These are phyloP conservation scores for Trypanosomatidae sp. DNA, from an alignment of 208 protist genomes.

Conservation along the genomic window DNA sequence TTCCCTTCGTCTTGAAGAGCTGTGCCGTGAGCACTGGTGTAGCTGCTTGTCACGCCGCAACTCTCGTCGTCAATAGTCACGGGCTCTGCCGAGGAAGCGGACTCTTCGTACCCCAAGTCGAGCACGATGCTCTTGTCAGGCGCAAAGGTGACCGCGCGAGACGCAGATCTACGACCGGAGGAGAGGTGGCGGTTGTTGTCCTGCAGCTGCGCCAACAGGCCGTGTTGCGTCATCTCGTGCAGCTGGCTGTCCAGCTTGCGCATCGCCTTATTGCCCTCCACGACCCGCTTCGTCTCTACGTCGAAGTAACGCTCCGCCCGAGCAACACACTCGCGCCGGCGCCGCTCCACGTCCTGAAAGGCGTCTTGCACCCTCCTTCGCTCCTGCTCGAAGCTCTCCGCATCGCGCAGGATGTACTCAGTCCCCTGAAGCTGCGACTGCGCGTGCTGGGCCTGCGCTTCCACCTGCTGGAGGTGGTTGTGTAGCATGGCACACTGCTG, in stretches of 20 bases:
- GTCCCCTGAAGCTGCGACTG: constrained; percentile 33
- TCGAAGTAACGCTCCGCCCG: constrained; percentile 67
- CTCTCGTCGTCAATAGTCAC: neutral
- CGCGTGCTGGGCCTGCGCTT: constrained; percentile 34
- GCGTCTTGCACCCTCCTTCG: constrained; percentile 33
- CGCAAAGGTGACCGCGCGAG: constrained; percentile 53
- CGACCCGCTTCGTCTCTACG: constrained; percentile 51
- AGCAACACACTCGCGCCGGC: constrained; percentile 35
- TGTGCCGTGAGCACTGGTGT: constrained; percentile 10
- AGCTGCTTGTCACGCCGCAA: constrained; percentile 31
- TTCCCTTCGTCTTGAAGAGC: constrained; percentile 3
- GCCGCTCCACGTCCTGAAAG: constrained; percentile 44
- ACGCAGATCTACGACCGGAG: constrained; percentile 20
- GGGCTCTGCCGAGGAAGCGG: constrained; percentile 13
- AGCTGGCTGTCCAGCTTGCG: constrained; percentile 48
- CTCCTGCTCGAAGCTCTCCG: constrained; percentile 41
- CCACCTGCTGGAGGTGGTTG: constrained; percentile 42
- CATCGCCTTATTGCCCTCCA: constrained; percentile 36
- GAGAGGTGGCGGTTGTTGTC: constrained; percentile 3
- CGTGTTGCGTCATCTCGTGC: constrained; percentile 35
- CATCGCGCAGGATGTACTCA: constrained; percentile 42
- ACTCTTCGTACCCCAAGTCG: constrained; percentile 33
- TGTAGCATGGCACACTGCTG: constrained; percentile 46
- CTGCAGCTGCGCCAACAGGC: constrained; percentile 35
- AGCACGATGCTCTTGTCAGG: constrained; percentile 59